Evolutionary conservation across 2,329 filamentous ascomycete species (phyloP).

Genomic region (Nannizziopsis barbatae): DNA sequence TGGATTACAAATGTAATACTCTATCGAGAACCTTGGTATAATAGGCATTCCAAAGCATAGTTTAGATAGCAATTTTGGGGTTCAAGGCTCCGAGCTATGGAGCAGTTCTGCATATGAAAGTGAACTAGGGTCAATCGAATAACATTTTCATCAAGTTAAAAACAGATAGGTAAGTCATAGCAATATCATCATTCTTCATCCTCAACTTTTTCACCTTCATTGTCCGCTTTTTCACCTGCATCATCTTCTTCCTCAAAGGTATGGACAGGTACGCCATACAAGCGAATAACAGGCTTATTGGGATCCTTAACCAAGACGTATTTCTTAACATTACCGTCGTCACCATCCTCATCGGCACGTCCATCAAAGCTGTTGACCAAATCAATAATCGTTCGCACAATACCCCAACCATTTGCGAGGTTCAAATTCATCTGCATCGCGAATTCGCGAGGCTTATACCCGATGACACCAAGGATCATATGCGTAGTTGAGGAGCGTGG

Average conservation of each 20-base stretch:
- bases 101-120: too few relatives aligned
- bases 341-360: conserved; percentile 23
- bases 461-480: conserved; percentile 86
- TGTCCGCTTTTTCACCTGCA: conserved; percentile 44
- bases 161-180: conserved; percentile 18
- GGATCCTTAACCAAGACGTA: conserved; percentile 65
- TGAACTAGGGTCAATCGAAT: neutral
- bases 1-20: too few relatives aligned
- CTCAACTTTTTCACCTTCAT: conserved; percentile 44
- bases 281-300: conserved; percentile 86
- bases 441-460: conserved; percentile 97
- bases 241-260: conserved; percentile 87
- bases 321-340: conserved; percentile 35
- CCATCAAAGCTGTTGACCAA: conserved; percentile 44
- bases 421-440: conserved; percentile 97
- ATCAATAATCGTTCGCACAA: conserved; percentile 94
- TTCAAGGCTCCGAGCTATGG: too few relatives aligned
- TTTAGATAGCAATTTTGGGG: too few relatives aligned
- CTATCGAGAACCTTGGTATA: too few relatives aligned
- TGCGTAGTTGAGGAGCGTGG: conserved; percentile 88
- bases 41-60: too few relatives aligned
- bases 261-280: conserved; percentile 80
- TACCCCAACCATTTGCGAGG: conserved; percentile 95
- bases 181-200: conserved; percentile 39
- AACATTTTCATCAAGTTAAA: conserved; percentile 13